phyloP scores from a whole-genome alignment of 805 yeast species.

The Candida coquimbonensis region DNA sequence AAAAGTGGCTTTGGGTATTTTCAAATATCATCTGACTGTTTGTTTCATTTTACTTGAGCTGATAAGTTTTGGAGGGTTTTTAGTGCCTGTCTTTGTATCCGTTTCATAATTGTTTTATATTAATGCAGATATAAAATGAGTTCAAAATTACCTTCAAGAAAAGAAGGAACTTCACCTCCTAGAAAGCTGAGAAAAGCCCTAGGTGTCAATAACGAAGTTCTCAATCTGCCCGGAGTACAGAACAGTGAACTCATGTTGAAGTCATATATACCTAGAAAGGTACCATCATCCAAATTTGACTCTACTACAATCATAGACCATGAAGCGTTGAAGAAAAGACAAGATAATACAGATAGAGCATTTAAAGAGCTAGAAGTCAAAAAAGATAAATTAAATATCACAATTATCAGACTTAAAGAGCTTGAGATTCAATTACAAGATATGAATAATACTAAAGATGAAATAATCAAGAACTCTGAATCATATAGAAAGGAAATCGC shows the following conservation, averaged over 20 bases:
- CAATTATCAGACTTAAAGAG: neutral
- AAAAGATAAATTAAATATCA: neutral
- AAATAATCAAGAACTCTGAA: neutral
- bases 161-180: slow-evolving; percentile 15
- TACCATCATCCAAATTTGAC: neutral
- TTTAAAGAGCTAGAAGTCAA: neutral
- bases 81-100: neutral
- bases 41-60: neutral
- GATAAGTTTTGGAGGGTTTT: neutral
- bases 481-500: neutral
- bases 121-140: too few species aligned
- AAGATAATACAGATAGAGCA: slow-evolving; percentile 5
- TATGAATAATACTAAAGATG: neutral
- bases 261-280: too few species aligned
- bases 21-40: neutral
- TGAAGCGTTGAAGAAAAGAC: slow-evolving; percentile 7
- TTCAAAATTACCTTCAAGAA: slow-evolving; percentile 13
- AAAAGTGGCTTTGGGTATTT: too few species aligned
- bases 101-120: neutral
- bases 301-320: slow-evolving; percentile 2
- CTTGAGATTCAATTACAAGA: neutral
- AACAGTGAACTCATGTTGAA: slow-evolving; percentile 1
- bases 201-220: slow-evolving; percentile 11
- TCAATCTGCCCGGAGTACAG: slow-evolving; percentile 14
- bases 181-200: slow-evolving; percentile 19